phyloP scores from a whole-genome alignment of 2,329 filamentous ascomycete species.

The Pseudogymnoascus destructans region DNA sequence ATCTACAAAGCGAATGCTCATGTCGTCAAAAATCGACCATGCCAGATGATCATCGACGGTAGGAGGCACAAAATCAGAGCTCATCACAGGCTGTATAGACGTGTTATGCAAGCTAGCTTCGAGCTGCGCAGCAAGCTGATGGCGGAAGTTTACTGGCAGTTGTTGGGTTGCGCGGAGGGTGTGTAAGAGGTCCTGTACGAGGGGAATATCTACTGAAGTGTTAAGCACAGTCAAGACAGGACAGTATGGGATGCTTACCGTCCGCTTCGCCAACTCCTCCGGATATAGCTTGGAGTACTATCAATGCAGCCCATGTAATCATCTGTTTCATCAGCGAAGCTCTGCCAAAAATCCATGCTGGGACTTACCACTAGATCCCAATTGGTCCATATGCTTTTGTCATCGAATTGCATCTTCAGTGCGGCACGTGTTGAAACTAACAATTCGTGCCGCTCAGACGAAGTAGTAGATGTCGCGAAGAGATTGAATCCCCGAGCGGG shows the following conservation, averaged over 20 bases:
- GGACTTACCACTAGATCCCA: conserved; percentile 29
- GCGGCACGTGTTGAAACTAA: conserved; percentile 31
- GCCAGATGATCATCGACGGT: conserved; percentile 10
- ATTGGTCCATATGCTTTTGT: conserved; percentile 32
- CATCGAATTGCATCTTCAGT: conserved; percentile 30
- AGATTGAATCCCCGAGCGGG: conserved; percentile 30
- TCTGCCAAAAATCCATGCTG: not conserved
- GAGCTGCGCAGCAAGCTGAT: conserved; percentile 17
- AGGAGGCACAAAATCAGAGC: conserved; percentile 4
- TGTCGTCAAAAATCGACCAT: conserved; percentile 20
- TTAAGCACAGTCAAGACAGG: conserved; percentile 1
- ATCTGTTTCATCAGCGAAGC: conserved; percentile 18
- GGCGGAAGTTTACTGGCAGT: conserved; percentile 15
- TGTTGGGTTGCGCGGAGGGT: conserved; percentile 18
- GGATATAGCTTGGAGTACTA: conserved; percentile 32
- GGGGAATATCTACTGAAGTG: conserved; percentile 15
- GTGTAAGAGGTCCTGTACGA: conserved; percentile 19
- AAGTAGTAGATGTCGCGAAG: conserved; percentile 28
- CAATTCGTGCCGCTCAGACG: conserved; percentile 30
- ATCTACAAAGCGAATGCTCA: conserved; percentile 12
- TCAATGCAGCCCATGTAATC: conserved; percentile 33
- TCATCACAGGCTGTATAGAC: conserved; percentile 13
- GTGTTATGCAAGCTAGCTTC: conserved; percentile 19
- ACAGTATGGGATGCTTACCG: conserved; percentile 19
- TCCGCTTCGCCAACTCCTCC: conserved; percentile 30